A percentile compares a stretch with the other conserved stretches of the same genome.
These are phyloP conservation scores for Theileria parva DNA, from an alignment of 169 alveolate species.

Conservation along the genomic window DNA sequence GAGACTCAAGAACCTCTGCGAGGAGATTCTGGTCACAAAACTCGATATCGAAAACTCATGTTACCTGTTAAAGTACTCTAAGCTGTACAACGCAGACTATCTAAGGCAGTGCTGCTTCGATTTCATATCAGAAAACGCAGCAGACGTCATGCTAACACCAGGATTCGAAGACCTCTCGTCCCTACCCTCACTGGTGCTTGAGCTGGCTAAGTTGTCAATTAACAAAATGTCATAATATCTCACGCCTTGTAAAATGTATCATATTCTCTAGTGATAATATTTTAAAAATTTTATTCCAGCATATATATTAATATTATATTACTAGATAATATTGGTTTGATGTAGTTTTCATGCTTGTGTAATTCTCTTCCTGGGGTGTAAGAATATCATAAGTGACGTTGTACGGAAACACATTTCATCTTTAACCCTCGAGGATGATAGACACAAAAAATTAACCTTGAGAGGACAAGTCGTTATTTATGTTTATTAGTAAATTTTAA, in stretches of 20 bases:
- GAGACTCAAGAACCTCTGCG: conserved; percentile 60
- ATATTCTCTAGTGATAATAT: background rate
- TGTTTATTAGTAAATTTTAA: background rate
- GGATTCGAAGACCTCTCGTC: conserved; percentile 71
- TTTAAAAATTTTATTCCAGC: background rate
- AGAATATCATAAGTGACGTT: background rate
- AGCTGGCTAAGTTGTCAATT: conserved; percentile 67
- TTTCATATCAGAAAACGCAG: conserved; percentile 64
- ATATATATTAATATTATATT: background rate
- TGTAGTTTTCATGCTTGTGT: background rate
- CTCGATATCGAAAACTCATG: conserved; percentile 67
- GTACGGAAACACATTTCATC: background rate
- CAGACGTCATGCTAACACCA: conserved; percentile 68
- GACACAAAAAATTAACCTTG: background rate
- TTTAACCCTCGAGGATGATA: background rate
- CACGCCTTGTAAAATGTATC: background rate
- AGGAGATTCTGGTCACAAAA: conserved; percentile 54
- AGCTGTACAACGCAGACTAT: conserved; percentile 65
- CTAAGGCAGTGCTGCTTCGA: conserved; percentile 63
- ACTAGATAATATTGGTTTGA: background rate
- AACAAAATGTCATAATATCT: conserved; percentile 23
- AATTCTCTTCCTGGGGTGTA: background rate
- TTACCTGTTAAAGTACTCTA: conserved; percentile 67
- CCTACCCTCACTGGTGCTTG: conserved; percentile 67
- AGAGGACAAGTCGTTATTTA: background rate